phyloP scores from a whole-genome alignment of 2,329 filamentous ascomycete genomes.

The Talaromyces piceae region DNA sequence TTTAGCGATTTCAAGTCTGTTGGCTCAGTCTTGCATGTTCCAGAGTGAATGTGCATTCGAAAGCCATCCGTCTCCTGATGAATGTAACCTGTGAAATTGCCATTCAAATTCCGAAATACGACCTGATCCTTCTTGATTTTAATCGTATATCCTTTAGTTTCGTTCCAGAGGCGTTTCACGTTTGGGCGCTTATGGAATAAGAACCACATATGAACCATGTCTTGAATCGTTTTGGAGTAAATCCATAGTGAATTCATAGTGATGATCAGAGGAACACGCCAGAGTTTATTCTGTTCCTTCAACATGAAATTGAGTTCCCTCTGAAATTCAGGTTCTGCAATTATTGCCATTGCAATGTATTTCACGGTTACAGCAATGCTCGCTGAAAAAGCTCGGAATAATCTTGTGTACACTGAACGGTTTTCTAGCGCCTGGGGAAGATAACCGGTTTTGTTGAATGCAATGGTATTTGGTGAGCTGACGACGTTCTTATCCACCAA shows the following conservation, averaged over 20 bases:
- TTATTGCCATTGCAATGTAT: conserved; percentile 43
- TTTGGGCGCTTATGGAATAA: conserved; percentile 44
- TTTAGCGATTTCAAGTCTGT: conserved; percentile 34
- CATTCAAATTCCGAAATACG: conserved; percentile 42
- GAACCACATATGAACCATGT: conserved; percentile 40
- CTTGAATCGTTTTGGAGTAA: conserved; percentile 40
- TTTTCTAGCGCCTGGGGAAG: conserved; percentile 20
- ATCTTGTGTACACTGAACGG: conserved; percentile 23
- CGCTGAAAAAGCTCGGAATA: conserved; percentile 38
- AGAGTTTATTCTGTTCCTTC: conserved; percentile 23
- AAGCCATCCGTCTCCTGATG: conserved; percentile 32
- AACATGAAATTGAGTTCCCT: conserved; percentile 43
- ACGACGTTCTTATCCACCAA: conserved; percentile 21
- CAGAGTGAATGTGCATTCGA: conserved; percentile 35
- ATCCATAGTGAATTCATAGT: conserved; percentile 44
- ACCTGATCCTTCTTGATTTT: conserved; percentile 41
- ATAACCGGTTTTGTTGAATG: conserved; percentile 12
- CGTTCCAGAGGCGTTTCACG: conserved; percentile 41
- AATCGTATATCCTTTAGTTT: conserved; percentile 44
- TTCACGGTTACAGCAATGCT: conserved; percentile 38
- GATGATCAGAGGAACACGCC: conserved; percentile 33
- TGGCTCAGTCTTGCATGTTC: conserved; percentile 40
- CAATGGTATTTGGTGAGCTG: conserved; percentile 16
- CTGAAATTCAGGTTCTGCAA: conserved; percentile 48
- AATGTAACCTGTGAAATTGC: conserved; percentile 45